Conservation (phyloP, 768 basidiomycete species). For the Amanita polypyramis region DNA sequence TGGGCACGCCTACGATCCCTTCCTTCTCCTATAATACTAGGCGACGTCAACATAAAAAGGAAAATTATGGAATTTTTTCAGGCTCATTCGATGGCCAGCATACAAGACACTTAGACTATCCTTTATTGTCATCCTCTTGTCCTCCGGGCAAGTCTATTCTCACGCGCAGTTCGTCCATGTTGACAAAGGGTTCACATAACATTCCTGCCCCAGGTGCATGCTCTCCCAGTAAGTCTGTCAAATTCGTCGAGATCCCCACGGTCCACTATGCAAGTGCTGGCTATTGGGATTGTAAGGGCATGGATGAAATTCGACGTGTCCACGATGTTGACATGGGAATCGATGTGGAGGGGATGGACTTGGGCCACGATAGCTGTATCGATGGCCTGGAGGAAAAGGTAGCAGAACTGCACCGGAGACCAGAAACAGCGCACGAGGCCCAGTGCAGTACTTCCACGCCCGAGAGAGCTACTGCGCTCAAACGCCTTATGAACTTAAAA, state of each 20-base stretch:
- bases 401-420: conserved; percentile 8
- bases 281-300: conserved; percentile 17
- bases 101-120: conserved; percentile 9
- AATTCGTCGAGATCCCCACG: conserved; percentile 58
- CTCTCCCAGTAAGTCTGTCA: conserved; percentile 46
- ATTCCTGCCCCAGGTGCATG: background rate
- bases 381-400: background rate
- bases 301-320: conserved; percentile 5
- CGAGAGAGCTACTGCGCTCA: conserved; percentile 20
- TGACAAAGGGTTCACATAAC: conserved; percentile 24
- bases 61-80: conserved; percentile 9
- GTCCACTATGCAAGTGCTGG: conserved; percentile 36
- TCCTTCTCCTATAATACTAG: conserved; percentile 14
- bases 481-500: conserved; percentile 24
- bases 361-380: conserved; percentile 16
- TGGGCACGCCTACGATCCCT: conserved; percentile 20
- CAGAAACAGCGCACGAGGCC: conserved; percentile 15
- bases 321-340: conserved; percentile 18
- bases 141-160: conserved; percentile 51
- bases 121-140: conserved; percentile 18
- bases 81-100: conserved; percentile 14
- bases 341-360: conserved; percentile 28
- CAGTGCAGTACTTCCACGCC: conserved; percentile 16
- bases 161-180: conserved; percentile 40
- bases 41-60: conserved; percentile 5